phyloP scores from a whole-genome alignment of 192 early-diverging fungal species.

The Coemansia sp. region DNA sequence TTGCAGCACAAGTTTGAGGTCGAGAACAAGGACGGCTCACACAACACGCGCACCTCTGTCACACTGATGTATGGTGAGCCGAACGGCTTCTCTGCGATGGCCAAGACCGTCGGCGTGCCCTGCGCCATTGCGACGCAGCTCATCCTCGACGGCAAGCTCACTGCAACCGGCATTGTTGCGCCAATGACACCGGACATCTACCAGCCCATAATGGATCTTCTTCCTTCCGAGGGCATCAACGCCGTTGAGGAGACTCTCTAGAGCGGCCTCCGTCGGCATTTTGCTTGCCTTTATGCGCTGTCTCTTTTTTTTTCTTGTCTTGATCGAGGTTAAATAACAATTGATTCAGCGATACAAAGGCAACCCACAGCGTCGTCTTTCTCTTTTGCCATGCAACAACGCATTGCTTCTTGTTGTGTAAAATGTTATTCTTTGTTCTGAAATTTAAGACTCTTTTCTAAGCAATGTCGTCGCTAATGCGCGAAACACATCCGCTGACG shows the following conservation, averaged over 20 bases:
- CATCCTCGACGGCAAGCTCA: conserved; percentile 83
- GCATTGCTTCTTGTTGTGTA: neutral
- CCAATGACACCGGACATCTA: conserved; percentile 90
- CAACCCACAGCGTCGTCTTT: neutral
- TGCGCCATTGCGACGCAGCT: conserved; percentile 94
- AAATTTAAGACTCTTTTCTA: neutral
- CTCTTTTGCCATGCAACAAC: neutral
- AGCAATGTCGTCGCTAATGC: conserved; percentile 44
- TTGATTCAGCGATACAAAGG: too few species aligned
- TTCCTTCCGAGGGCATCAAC: conserved; percentile 88
- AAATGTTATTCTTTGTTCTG: neutral
- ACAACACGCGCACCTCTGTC: conserved; percentile 90
- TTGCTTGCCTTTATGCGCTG: conserved; percentile 1
- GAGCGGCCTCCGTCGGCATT: neutral
- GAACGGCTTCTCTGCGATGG: conserved; percentile 90
- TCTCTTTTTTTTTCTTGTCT: neutral
- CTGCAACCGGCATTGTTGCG: conserved; percentile 82
- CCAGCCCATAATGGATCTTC: conserved; percentile 82
- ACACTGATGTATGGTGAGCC: conserved; percentile 91
- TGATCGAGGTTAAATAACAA: too few species aligned
- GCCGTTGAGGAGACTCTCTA: conserved; percentile 70
- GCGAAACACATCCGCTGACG: conserved; percentile 70
- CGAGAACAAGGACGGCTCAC: conserved; percentile 81
- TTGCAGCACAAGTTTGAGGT: conserved; percentile 97
- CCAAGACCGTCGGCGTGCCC: conserved; percentile 94